These are phyloP conservation scores for Candida boleticola DNA, from an alignment of 805 yeast genomes.

Conservation along the genomic window DNA sequence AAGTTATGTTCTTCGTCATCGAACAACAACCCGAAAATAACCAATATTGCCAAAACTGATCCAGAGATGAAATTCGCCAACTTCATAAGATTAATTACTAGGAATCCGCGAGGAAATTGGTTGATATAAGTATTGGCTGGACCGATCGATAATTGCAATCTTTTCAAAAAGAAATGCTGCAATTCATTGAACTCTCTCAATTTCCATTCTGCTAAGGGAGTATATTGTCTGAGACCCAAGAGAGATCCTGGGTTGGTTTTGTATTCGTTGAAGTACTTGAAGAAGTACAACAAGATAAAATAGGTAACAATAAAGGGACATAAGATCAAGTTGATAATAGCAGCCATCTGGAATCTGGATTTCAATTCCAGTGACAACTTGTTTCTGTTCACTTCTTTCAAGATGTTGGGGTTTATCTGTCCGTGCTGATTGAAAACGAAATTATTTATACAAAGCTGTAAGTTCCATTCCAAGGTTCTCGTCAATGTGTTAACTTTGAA, in stretches of 20 bases:
- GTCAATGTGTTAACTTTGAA: constrained; percentile 51
- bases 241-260: constrained; percentile 83
- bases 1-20: constrained; percentile 82
- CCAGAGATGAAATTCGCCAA: constrained; percentile 68
- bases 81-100: constrained; percentile 35
- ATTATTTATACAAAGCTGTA: constrained; percentile 83
- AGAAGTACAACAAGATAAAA: constrained; percentile 78
- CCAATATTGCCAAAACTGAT: constrained; percentile 81
- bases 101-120: constrained; percentile 82
- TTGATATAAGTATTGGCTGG: constrained; percentile 82
- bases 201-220: constrained; percentile 95
- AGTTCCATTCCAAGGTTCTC: constrained; percentile 90
- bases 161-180: constrained; percentile 78
- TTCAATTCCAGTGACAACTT: constrained; percentile 65
- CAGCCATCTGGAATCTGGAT: constrained; percentile 84
- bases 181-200: constrained; percentile 91
- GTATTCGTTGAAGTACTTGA: constrained; percentile 90
- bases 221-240: constrained; percentile 70
- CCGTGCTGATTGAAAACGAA: constrained; percentile 83
- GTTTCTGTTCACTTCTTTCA: constrained; percentile 69
- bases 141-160: constrained; percentile 73
- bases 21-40: constrained; percentile 59
- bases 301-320: constrained; percentile 87
- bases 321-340: constrained; percentile 73
- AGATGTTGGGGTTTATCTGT: constrained; percentile 66